A percentile compares a stretch with the other conserved stretches of the same genome.
phyloP scores from a whole-genome alignment of 2,329 filamentous ascomycete genomes.

The Leptographium galeiforme region DNA sequence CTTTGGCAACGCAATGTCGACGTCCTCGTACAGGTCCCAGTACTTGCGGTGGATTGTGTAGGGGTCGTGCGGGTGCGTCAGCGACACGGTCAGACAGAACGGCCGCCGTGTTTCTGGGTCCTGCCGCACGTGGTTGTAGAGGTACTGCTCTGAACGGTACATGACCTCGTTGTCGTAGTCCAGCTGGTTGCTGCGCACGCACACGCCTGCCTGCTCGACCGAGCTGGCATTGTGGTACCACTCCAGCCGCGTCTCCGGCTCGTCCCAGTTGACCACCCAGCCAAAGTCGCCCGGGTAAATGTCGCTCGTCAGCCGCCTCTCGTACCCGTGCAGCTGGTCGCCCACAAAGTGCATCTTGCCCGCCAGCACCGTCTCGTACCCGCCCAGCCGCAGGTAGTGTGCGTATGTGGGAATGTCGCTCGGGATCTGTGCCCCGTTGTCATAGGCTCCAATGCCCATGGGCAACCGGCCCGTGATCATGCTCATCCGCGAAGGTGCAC shows the following conservation, averaged over 20 bases:
- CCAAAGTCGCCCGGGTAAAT: conserved; percentile 93
- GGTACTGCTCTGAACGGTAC: conserved; percentile 77
- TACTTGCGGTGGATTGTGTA: conserved; percentile 90
- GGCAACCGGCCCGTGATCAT: conserved; percentile 88
- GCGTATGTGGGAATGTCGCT: conserved; percentile 84
- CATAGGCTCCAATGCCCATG: conserved; percentile 81
- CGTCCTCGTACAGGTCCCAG: conserved; percentile 82
- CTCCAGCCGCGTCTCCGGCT: conserved; percentile 71
- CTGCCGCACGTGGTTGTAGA: conserved; percentile 82
- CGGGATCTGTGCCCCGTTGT: conserved; percentile 76
- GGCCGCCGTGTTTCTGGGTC: conserved; percentile 58
- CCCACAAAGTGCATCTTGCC: conserved; percentile 98
- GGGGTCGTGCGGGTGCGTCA: conserved; percentile 89
- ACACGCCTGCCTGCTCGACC: conserved; percentile 77
- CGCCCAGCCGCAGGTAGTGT: conserved; percentile 72
- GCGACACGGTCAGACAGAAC: conserved; percentile 78
- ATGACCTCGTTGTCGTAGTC: conserved; percentile 96
- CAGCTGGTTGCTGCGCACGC: conserved; percentile 84
- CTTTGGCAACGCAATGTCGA: conserved; percentile 74
- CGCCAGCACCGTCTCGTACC: conserved; percentile 81
- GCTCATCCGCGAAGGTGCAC: conserved; percentile 83
- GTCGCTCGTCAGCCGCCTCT: conserved; percentile 82
- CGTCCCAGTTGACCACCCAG: conserved; percentile 93
- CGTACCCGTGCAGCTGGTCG: conserved; percentile 88
- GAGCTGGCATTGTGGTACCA: conserved; percentile 97